Percentiles rank a stretch among this genome's conserved stretches.
Conservation (phyloP, 257 asterid genomes). For the Forsythia viridissima region DNA sequence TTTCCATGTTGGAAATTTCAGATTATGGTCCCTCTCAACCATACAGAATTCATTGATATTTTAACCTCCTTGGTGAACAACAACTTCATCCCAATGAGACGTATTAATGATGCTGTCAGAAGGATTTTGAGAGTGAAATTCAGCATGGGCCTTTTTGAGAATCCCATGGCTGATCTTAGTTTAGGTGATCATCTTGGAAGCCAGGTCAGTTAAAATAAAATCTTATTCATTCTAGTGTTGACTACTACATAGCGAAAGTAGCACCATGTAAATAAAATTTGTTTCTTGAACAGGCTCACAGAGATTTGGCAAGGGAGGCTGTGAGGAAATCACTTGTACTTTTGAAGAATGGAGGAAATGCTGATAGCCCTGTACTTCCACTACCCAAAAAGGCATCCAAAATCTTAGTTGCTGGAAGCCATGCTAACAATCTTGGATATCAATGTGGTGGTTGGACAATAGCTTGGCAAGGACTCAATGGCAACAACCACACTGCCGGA, state of each 20-base stretch:
- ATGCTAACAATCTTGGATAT: conserved; percentile 50
- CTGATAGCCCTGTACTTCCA: conserved; percentile 42
- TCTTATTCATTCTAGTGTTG: background rate
- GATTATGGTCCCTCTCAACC: conserved; percentile 54
- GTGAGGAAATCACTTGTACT: conserved; percentile 59
- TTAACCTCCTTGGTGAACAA: conserved; percentile 38
- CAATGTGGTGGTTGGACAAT: conserved; percentile 69
- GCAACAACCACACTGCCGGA: conserved; percentile 45
- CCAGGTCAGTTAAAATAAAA: conserved; percentile 28
- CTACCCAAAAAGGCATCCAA: conserved; percentile 44
- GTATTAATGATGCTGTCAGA: conserved; percentile 65
- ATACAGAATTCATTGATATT: conserved; percentile 35
- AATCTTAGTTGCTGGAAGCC: conserved; percentile 53
- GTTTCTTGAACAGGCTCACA: conserved; percentile 28
- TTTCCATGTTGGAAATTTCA: conserved; percentile 3
- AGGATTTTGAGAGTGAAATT: conserved; percentile 67
- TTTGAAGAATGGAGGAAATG: conserved; percentile 44
- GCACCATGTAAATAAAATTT: background rate
- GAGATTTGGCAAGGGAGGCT: conserved; percentile 59
- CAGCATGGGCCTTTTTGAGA: conserved; percentile 57
- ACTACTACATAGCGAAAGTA: background rate
- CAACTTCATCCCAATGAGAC: conserved; percentile 46
- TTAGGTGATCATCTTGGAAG: conserved; percentile 44
- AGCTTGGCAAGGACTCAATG: conserved; percentile 51
- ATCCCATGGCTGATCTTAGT: conserved; percentile 53